phyloP scores from a whole-genome alignment of 2,329 filamentous ascomycete species.

The Fusarium illudens region DNA sequence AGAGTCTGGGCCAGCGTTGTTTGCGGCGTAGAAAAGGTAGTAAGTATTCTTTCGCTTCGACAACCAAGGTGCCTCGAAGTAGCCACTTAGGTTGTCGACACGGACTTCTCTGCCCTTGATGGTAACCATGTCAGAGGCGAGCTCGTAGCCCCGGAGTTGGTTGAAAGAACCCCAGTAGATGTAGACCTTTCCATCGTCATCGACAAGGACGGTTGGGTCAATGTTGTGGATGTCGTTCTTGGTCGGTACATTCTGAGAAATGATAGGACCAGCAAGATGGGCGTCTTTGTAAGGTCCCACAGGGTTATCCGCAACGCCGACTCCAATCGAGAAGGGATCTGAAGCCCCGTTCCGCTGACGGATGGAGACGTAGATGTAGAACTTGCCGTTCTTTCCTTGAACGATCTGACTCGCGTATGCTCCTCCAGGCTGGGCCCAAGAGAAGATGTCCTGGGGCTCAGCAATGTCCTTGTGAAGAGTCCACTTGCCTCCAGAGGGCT shows the following conservation, averaged over 20 bases:
- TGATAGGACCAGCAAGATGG: constrained; percentile 47
- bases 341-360: constrained; percentile 40
- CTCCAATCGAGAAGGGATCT: constrained; percentile 50
- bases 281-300: constrained; percentile 49
- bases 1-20: constrained; percentile 48
- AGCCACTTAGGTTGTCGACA: constrained; percentile 44
- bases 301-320: constrained; percentile 47
- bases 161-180: constrained; percentile 52
- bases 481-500: constrained; percentile 46
- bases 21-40: constrained; percentile 52
- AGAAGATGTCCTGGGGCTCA: constrained; percentile 45
- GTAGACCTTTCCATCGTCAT: constrained; percentile 47
- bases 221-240: constrained; percentile 52
- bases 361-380: constrained; percentile 51
- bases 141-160: constrained; percentile 46
- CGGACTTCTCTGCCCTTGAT: constrained; percentile 35
- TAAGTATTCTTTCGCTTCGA: constrained; percentile 48
- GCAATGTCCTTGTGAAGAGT: constrained; percentile 45
- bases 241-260: constrained; percentile 46
- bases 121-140: constrained; percentile 50
- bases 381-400: constrained; percentile 45
- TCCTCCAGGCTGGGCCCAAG: constrained; percentile 46
- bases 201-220: constrained; percentile 50
- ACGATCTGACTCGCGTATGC: constrained; percentile 51
- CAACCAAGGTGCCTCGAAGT: constrained; percentile 52